Base-by-base conservation (phyloP, 352 stramenopile species). In the Globisporangium spiculum region DNA sequence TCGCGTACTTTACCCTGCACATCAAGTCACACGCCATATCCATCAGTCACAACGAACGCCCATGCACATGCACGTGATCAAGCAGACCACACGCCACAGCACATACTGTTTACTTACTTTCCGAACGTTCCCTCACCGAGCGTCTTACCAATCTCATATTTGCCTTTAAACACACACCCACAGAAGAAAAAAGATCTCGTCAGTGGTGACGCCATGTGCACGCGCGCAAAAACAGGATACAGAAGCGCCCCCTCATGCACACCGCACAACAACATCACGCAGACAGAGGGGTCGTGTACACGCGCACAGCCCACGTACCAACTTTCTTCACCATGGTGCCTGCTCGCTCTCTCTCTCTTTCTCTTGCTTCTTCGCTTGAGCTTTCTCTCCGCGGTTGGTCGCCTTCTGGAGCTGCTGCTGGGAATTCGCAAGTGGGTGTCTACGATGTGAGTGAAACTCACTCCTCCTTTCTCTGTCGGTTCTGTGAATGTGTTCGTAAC, bases 121-220 rank as follows among this genome's bases (percentile, higher is more conserved):
- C 96, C 97, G 74, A 99, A 99, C 7, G 96, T 98, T 60, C 97
- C 97, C 69, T 99, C 95, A 38, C 97, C 97, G 7, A 99, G 75
- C 46, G 94, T 99, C 77, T 98, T 96, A 59, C 93, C 88, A 63
- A 99, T 97, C 75, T 98, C 94, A 76, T 99, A 99, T 76, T 99
- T 98, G 63, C 97, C 97, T 85, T 93, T 9, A 2, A 20, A n/a
- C 67, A 54, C 75, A 75, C n/a, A 61, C 32, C 26, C 12, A 38
- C 20, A 54, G 14, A 54, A 7, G 52, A 36, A 38, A 41, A 44
- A 41, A 44, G 38, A 63, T 56, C 53, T 54, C 90, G 90, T 36
- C 26, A 38, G 30, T 9, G n/a, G n/a, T 26, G 41, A 27, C 24
- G 0, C 30, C 36, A 48, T 27, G 12, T 26, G 14, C 26, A 18